A percentile compares a stretch with the other conserved stretches of the same genome.
phyloP scores from a whole-genome alignment of 2,329 filamentous ascomycete genomes.

The Whalleya microplaca region DNA sequence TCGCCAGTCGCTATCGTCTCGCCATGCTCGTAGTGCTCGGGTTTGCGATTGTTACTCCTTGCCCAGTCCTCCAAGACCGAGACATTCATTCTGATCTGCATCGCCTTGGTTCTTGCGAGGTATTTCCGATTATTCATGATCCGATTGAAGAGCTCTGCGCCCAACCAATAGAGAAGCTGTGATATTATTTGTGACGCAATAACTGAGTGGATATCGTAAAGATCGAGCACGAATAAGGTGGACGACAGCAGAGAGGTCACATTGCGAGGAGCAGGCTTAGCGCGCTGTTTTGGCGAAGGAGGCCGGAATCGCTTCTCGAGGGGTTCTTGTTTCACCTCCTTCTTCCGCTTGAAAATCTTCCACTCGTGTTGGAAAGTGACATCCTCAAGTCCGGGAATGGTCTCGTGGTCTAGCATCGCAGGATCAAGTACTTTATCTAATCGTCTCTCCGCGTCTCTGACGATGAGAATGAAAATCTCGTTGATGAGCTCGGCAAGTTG shows the following conservation, averaged over 20 bases:
- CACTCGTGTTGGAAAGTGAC: conserved; percentile 98
- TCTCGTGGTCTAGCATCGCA: conserved; percentile 97
- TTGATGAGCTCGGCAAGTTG: conserved; percentile 95
- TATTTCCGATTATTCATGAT: conserved; percentile 97
- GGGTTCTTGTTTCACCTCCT: conserved; percentile 87
- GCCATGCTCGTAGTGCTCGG: conserved; percentile 93
- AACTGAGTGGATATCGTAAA: conserved; percentile 99
- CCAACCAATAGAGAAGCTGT: conserved; percentile 94
- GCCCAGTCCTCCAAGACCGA: conserved; percentile 97
- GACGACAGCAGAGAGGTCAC: conserved; percentile 95
- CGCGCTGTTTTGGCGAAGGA: conserved; percentile 89
- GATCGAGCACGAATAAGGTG: conserved; percentile 92
- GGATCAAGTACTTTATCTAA: conserved; percentile 94
- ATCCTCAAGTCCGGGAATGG: conserved; percentile 95
- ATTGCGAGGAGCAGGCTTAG: conserved; percentile 90
- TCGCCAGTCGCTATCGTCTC: conserved; percentile 86
- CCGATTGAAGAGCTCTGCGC: conserved; percentile 94
- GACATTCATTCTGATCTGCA: conserved; percentile 99
- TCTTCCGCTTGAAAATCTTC: conserved; percentile 94
- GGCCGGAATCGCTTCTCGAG: conserved; percentile 89
- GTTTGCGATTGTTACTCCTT: conserved; percentile 86
- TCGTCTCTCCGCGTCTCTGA: conserved; percentile 90
- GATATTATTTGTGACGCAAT: conserved; percentile 91
- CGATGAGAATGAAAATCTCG: conserved; percentile 97
- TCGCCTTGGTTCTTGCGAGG: conserved; percentile 92